Evolutionary conservation across 371 early-diverging fungal genomes (phyloP).

Genomic region (Rhizopus arrhizus): DNA sequence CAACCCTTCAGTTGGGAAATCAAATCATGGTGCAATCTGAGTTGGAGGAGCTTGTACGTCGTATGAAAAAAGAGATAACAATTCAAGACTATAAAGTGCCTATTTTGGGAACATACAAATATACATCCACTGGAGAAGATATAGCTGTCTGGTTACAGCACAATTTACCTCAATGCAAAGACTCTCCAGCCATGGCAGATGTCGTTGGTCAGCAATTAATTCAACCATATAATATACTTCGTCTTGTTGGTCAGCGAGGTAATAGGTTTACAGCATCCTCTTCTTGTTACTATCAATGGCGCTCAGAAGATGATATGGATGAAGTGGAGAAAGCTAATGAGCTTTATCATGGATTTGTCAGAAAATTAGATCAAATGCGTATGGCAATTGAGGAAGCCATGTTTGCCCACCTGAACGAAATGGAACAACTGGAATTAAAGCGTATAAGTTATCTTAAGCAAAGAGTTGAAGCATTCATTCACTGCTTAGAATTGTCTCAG

Average conservation of each 20-base stretch:
- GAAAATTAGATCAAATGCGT: slow-evolving; percentile 66
- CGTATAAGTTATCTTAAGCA: slow-evolving; percentile 57
- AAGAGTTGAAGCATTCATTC: slow-evolving; percentile 60
- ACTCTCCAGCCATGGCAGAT: slow-evolving; percentile 67
- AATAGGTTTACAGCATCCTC: slow-evolving; percentile 66
- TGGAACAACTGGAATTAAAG: slow-evolving; percentile 61
- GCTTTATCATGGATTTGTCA: slow-evolving; percentile 63
- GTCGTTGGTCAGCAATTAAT: slow-evolving; percentile 74
- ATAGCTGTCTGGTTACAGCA: slow-evolving; percentile 74
- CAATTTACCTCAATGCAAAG: slow-evolving; percentile 60
- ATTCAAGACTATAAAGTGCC: slow-evolving; percentile 69
- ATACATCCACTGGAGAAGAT: slow-evolving; percentile 69
- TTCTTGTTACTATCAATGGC: slow-evolving; percentile 76
- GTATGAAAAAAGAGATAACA: slow-evolving; percentile 63
- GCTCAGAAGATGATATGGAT: slow-evolving; percentile 34
- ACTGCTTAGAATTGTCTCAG: slow-evolving; percentile 57
- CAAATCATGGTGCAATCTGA: slow-evolving; percentile 36
- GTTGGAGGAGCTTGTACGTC: slow-evolving; percentile 35
- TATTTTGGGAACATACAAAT: slow-evolving; percentile 69
- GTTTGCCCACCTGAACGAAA: slow-evolving; percentile 64
- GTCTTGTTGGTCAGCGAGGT: slow-evolving; percentile 73
- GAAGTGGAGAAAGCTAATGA: slow-evolving; percentile 71
- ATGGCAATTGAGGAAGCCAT: slow-evolving; percentile 70
- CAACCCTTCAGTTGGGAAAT: slow-evolving; percentile 31
- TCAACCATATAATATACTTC: slow-evolving; percentile 61